These are phyloP conservation scores for Withania somnifera DNA, from an alignment of 305 asterid species.

Conservation along the genomic window DNA sequence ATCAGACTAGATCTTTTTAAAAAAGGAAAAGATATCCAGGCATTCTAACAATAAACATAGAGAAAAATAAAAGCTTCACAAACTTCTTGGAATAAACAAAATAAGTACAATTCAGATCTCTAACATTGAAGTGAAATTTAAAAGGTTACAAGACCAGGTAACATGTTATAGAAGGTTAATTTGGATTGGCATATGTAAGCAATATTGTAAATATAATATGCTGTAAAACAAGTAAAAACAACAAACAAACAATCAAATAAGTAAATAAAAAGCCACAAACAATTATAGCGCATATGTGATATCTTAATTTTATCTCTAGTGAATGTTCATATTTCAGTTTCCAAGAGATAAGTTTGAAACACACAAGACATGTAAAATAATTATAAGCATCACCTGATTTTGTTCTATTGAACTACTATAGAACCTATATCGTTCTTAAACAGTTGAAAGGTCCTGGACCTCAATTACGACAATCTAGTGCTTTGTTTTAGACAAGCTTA, in stretches of 20 bases:
- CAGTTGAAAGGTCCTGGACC: neutral
- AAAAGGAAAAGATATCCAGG: neutral
- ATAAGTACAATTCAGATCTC: neutral
- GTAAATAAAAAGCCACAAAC: neutral
- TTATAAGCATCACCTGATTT: neutral
- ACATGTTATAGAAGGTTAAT: neutral
- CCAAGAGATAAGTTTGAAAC: neutral
- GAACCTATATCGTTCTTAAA: neutral
- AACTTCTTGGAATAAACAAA: neutral
- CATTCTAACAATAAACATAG: neutral
- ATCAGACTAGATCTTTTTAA: neutral
- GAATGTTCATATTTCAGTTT: neutral
- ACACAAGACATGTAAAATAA: neutral
- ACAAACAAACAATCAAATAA: neutral
- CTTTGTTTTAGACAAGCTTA: neutral
- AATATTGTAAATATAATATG: neutral
- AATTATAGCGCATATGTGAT: neutral
- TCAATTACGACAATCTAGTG: neutral
- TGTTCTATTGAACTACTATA: neutral
- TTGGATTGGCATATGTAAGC: neutral
- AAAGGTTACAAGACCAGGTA: neutral
- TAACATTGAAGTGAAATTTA: neutral
- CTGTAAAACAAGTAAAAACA: neutral
- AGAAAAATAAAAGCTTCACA: neutral
- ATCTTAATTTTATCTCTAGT: neutral